phyloP scores from a whole-genome alignment of 768 basidiomycete genomes.

The Russula sp. region DNA sequence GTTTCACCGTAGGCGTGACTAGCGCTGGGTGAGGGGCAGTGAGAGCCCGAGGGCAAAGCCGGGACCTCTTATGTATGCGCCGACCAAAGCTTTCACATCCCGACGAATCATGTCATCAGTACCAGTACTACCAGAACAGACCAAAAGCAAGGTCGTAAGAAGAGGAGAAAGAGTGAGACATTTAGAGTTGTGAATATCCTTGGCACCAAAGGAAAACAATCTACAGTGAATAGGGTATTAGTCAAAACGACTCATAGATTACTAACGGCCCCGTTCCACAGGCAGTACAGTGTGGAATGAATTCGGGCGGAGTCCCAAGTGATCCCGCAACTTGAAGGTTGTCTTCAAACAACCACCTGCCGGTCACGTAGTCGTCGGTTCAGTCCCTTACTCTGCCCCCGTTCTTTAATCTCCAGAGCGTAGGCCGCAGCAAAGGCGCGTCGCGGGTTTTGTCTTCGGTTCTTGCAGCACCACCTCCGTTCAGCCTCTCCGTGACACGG shows the following conservation, averaged over 20 bases:
- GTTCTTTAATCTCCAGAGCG: conserved; percentile 2
- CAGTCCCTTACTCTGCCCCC: neutral
- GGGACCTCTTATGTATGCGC: neutral
- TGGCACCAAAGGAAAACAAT: neutral
- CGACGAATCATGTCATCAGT: neutral
- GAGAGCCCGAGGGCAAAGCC: no score
- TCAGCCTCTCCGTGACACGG: neutral
- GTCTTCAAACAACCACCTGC: conserved; percentile 22
- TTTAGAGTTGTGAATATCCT: neutral
- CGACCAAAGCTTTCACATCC: neutral
- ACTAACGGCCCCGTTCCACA: neutral
- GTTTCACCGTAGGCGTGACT: no score
- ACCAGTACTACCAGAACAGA: neutral
- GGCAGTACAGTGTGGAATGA: neutral
- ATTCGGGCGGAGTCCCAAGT: conserved; percentile 23
- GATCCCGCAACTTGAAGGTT: conserved; percentile 10
- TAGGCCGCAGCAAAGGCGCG: conserved; percentile 11
- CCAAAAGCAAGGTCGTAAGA: neutral
- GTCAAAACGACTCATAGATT: conserved; percentile 1
- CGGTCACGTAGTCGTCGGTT: conserved; percentile 15
- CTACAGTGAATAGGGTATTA: neutral
- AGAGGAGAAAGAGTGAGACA: neutral
- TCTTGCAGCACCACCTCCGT: neutral
- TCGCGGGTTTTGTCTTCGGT: neutral
- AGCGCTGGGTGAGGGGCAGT: no score